Evolutionary conservation across 2,329 filamentous ascomycete genomes (phyloP), one percentile per base, ranked within the genome.

Genomic region (Fusarium irregulare): DNA sequence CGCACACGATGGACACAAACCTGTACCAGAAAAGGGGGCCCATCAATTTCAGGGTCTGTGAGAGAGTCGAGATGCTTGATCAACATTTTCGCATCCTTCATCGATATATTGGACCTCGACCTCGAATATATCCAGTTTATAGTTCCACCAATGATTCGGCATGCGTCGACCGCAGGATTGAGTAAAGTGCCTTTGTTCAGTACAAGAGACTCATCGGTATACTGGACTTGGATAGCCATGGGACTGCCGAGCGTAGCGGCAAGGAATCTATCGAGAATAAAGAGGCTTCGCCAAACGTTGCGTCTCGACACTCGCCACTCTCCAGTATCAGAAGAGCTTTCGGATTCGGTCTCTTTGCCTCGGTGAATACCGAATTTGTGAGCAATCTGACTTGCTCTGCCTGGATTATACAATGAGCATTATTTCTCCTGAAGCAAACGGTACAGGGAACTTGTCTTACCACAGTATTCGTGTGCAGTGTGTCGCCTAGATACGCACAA

Each of bases 271-370:
- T 92, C 90, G 10, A 92, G 82, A 16, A 92, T 81, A 62, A 90
- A 91, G 1, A 92, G 77, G 13, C 87, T 89, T 59, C 86, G 85
- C 89, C 89, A 92, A 5, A 91, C 77, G 50, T 88, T 90, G 28
- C 85, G 84, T 34, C 88, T 82, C 11, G 84, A 76, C 11, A 74
- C 44, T 47, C n/a, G 76, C 66, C 85, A 80, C 53, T 88, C 82
- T 13, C 83, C 78, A 1, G 74, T 73, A 10, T 77, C 78, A 21
- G 48, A 23, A 27, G 27, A 54, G 73, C 89, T 89, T 18, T 88
- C 83, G 14, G 82, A 77, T 78, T 87, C 84, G 4, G 86, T 86
- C 68, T 91, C 87, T 71, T 87, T 62, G 9, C 73, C 85, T 70
- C 87, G 82, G 69, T 92, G 89, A 6, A 92, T 78, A 3, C 89